phyloP scores from a whole-genome alignment of 331 rosid genomes.

The Acacia pycnantha region DNA sequence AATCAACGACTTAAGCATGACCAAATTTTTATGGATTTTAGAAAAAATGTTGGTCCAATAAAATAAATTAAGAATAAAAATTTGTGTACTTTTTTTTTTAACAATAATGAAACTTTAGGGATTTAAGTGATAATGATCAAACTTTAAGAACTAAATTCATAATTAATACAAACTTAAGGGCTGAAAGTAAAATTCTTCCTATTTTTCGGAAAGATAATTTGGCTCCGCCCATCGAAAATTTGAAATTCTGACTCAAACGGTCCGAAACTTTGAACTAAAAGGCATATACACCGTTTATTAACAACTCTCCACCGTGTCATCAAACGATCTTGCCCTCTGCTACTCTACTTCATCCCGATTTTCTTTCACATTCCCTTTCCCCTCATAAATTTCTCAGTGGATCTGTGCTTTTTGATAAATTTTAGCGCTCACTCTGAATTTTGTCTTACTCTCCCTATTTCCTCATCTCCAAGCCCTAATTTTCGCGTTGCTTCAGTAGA shows the following conservation, averaged over 20 bases:
- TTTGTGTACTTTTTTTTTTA: too few species aligned
- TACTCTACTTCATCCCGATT: not conserved
- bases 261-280: conserved; percentile 30
- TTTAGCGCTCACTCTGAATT: not conserved
- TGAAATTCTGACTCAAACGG: conserved; percentile 52
- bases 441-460: not conserved
- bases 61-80: too few species aligned
- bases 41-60: not conserved
- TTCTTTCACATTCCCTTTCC: not conserved
- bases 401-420: not conserved
- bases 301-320: conserved; percentile 40
- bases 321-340: conserved; percentile 31
- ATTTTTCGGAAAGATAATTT: not conserved
- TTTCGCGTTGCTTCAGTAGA: not conserved
- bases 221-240: conserved; percentile 40
- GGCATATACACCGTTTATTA: conserved; percentile 43
- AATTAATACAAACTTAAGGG: not conserved
- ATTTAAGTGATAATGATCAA: not conserved
- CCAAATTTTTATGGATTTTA: not conserved
- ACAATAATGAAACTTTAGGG: not conserved
- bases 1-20: too few species aligned
- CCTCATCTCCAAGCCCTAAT: conserved; percentile 9
- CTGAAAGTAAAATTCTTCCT: not conserved
- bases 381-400: conserved; percentile 10
- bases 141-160: not conserved